phyloP scores from a whole-genome alignment of 305 asterid species.

The Solanum aculeatissimum region DNA sequence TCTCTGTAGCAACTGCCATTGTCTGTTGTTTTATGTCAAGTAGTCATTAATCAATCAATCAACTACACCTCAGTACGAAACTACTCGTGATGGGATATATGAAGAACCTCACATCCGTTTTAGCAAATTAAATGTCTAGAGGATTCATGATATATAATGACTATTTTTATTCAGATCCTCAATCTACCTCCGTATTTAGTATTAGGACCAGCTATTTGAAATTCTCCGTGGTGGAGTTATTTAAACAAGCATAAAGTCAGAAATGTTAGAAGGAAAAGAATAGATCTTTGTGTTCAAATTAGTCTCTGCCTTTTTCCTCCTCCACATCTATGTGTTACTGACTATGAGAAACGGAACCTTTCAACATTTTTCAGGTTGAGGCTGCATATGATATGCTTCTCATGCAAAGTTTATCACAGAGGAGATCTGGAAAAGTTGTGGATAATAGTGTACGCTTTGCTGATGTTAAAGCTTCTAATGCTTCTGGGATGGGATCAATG shows the following conservation, averaged over 20 bases:
- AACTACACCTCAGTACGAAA: neutral
- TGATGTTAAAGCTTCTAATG: constrained; percentile 68
- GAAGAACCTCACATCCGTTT: neutral
- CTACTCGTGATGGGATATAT: neutral
- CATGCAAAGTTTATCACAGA: constrained; percentile 85
- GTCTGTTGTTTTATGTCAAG: neutral
- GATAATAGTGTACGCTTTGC: constrained; percentile 72
- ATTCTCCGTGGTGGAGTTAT: neutral
- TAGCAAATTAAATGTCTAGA: neutral
- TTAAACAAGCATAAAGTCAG: neutral
- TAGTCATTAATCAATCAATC: neutral
- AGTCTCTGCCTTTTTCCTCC: neutral
- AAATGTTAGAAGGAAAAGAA: neutral
- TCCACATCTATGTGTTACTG: neutral
- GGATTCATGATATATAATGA: neutral
- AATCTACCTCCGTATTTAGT: neutral
- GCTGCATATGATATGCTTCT: constrained; percentile 98
- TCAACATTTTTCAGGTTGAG: constrained; percentile 49
- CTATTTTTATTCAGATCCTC: neutral
- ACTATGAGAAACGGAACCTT: neutral
- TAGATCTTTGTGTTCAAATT: neutral
- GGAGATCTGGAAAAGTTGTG: constrained; percentile 89
- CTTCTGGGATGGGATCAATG: constrained; percentile 54
- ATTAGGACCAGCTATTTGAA: neutral
- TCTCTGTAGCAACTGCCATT: neutral